Evolutionary conservation across 768 basidiomycete genomes (phyloP).

Genomic region (Lentinus brumalis): DNA sequence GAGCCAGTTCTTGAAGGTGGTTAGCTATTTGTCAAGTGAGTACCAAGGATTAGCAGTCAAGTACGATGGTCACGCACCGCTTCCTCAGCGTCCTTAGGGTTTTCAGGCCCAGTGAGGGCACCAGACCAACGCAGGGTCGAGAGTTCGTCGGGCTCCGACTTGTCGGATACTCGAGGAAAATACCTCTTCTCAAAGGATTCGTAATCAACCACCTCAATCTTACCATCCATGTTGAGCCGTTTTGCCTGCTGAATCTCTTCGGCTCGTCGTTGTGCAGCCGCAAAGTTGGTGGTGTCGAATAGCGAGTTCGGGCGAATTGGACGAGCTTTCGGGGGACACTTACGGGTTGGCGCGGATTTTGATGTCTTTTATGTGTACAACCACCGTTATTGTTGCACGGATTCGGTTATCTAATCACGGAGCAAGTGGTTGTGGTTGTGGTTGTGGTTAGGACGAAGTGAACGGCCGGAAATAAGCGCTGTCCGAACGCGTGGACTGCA

Average conservation of each 20-base stretch:
- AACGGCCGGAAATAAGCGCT: too few relatives aligned
- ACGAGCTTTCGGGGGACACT: too few relatives aligned
- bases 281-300: too few relatives aligned
- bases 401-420: too few relatives aligned
- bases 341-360: too few relatives aligned
- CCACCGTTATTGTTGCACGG: too few relatives aligned
- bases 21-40: not conserved
- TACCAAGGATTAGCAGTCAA: not conserved
- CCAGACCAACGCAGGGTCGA: not conserved
- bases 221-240: not conserved
- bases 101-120: not conserved
- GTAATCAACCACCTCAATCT: not conserved
- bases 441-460: too few relatives aligned
- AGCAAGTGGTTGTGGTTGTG: too few relatives aligned
- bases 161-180: not conserved
- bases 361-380: too few relatives aligned
- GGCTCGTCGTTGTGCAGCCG: too few relatives aligned
- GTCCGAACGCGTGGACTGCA: too few relatives aligned
- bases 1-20: not conserved
- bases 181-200: not conserved
- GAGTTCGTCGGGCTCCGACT: not conserved
- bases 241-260: not conserved
- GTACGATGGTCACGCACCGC: not conserved
- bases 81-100: not conserved
- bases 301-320: too few relatives aligned